Base-by-base conservation (phyloP, 192 early-diverging fungal species). In the Podochytrium sp. region DNA sequence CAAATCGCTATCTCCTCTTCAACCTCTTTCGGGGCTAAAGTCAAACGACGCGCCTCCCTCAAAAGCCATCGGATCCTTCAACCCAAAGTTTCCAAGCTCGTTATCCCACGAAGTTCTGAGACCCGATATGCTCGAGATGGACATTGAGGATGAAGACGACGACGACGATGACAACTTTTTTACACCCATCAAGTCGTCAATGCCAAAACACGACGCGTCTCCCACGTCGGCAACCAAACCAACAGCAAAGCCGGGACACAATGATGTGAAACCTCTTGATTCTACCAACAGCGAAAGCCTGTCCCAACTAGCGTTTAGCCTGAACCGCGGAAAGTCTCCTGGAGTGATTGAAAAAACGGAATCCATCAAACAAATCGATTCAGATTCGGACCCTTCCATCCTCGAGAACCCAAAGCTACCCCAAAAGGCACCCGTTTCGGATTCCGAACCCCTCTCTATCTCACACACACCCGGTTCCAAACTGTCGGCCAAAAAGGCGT, bases 151-250 rank as follows among this genome's bases (percentile, higher is more conserved):
- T 43, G 42, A 47, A n/a, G 63, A 65, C 18, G 63, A 65, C 16
- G 63, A 65, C 27, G 63, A 65, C 32, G 60, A 62, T 40, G 63
- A 65, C 42, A 65, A 65, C 27, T 65, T 65, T 47, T 65, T 65
- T 42, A 65, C 63, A 18, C 63, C 63, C 4, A 65, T 65, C 42
- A 32, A 65, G 0, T 35, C 14, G 60, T 32, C 0, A 27, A 27
- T 10, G 27, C 55, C 55, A n/a, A 57, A 57, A 27, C 55, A 57
- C n/a, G 0, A 57, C 14, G 18, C 43, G 43, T 7, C 43, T 7
- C 10, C 43, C 10, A 47, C 43, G 43, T 7, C 43, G 7, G 43
- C 43, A 47, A 47, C 43, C 7, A 20, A 7, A 47, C 10, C 43
- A 47, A 47, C 43, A 47, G 43, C 43, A 47, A 7, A 47, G 43